Evolutionary conservation across 306 rosid species (phyloP).

Genomic region (Chamaecrista fasciculata): DNA sequence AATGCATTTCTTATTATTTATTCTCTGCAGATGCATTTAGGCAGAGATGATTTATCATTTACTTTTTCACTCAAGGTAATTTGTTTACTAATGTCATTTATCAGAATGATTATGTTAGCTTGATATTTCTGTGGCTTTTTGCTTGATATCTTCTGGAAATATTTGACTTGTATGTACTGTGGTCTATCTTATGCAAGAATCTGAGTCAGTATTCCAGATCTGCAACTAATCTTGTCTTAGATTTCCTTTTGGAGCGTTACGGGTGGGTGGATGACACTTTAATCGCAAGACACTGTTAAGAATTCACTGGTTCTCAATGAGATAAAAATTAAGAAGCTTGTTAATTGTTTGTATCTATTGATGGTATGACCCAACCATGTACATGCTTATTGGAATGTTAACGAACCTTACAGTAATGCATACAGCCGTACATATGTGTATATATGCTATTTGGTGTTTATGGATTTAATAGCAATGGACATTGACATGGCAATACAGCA

Average conservation of each 20-base stretch:
- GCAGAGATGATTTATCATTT: slow-evolving; percentile 81
- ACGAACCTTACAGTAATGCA: background rate
- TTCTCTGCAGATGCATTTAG: slow-evolving; percentile 74
- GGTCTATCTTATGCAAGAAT: slow-evolving; percentile 8
- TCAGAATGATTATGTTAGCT: slow-evolving; percentile 14
- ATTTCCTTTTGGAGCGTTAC: background rate
- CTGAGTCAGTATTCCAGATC: background rate
- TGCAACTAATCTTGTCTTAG: background rate
- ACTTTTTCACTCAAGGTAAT: slow-evolving; percentile 83
- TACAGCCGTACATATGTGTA: background rate
- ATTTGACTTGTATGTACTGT: background rate
- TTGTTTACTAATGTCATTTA: slow-evolving; percentile 9
- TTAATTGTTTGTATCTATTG: background rate
- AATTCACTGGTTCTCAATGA: slow-evolving; percentile 11
- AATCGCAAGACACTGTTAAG: background rate
- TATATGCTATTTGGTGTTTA: background rate
- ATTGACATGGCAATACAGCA: background rate
- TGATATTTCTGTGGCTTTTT: slow-evolving; percentile 7
- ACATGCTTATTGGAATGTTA: background rate
- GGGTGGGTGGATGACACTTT: background rate
- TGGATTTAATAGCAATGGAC: background rate
- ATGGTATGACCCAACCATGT: background rate
- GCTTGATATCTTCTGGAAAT: background rate
- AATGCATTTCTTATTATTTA: slow-evolving; percentile 17
- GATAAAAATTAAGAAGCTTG: slow-evolving; percentile 19